Evolutionary conservation across 164 flowering plant genomes (phyloP).

Genomic region (Liquidambar formosana): DNA sequence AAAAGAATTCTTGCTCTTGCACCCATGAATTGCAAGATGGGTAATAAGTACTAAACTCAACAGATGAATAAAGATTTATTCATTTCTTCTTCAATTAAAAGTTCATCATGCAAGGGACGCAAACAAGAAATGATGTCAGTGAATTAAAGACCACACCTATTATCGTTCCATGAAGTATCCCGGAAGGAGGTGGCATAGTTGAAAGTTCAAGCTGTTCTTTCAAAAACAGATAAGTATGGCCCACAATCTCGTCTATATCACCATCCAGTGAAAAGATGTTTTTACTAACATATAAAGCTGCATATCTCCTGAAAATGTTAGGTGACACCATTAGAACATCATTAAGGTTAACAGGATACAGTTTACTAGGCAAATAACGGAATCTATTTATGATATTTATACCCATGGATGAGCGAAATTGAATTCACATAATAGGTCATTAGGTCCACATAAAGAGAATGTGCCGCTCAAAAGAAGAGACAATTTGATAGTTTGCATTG

Average conservation of each 20-base stretch:
- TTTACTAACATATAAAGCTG: conserved; percentile 62
- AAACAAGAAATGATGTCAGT: background rate
- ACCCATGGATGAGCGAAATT: no score
- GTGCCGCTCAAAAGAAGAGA: no score
- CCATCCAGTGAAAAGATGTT: conserved; percentile 46
- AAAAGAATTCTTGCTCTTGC: no score
- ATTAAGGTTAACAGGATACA: background rate
- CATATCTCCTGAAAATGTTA: conserved; percentile 58
- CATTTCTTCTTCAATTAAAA: no score
- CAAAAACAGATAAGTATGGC: conserved; percentile 70
- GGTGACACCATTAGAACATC: background rate
- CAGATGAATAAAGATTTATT: no score
- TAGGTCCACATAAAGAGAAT: no score
- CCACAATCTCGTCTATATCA: conserved; percentile 74
- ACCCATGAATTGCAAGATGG: no score
- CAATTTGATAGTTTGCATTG: no score
- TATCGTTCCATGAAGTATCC: conserved; percentile 78
- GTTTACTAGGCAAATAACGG: no score
- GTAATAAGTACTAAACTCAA: no score
- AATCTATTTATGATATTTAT: no score
- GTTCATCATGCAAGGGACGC: background rate
- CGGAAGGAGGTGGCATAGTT: conserved; percentile 57
- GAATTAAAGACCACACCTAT: conserved; percentile 47
- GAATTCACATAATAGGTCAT: no score
- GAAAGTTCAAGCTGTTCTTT: conserved; percentile 79